Percentiles rank a stretch among this genome's conserved stretches.
These are phyloP conservation scores for Fusarium verrucosum DNA, from an alignment of 2,329 filamentous ascomycete species.

Conservation along the genomic window DNA sequence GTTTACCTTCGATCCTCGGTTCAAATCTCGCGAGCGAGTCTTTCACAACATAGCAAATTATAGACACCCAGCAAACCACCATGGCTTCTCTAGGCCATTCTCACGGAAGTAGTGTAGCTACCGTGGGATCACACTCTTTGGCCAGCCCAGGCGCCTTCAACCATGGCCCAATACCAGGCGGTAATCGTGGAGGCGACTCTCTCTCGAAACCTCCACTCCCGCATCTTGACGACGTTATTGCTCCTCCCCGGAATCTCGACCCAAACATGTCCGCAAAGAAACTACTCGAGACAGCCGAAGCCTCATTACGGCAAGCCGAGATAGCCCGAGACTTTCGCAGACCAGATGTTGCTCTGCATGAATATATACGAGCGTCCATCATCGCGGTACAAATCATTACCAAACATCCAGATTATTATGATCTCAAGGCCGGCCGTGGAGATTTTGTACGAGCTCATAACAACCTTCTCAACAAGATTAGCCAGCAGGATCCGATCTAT, in stretches of 20 bases:
- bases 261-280: constrained; percentile 61
- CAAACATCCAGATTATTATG: constrained; percentile 76
- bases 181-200: constrained; percentile 42
- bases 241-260: constrained; percentile 58
- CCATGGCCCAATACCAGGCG: constrained; percentile 44
- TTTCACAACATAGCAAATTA: constrained; percentile 18
- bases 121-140: constrained; percentile 45
- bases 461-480: constrained; percentile 61
- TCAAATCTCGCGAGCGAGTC: constrained; percentile 12
- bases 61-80: constrained; percentile 11
- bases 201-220: constrained; percentile 52
- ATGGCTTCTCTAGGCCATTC: constrained; percentile 44
- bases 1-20: neutral
- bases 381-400: constrained; percentile 81
- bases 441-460: constrained; percentile 60
- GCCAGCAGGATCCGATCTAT: constrained; percentile 59
- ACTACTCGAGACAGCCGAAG: constrained; percentile 63
- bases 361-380: constrained; percentile 84
- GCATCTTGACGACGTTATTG: constrained; percentile 64
- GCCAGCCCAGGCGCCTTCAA: constrained; percentile 46
- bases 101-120: constrained; percentile 41
- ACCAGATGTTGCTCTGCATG: constrained; percentile 79
- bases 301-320: constrained; percentile 67
- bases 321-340: constrained; percentile 70
- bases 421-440: constrained; percentile 65